Base-by-base conservation (phyloP, 331 rosid genomes). In the Saraca asoca region DNA sequence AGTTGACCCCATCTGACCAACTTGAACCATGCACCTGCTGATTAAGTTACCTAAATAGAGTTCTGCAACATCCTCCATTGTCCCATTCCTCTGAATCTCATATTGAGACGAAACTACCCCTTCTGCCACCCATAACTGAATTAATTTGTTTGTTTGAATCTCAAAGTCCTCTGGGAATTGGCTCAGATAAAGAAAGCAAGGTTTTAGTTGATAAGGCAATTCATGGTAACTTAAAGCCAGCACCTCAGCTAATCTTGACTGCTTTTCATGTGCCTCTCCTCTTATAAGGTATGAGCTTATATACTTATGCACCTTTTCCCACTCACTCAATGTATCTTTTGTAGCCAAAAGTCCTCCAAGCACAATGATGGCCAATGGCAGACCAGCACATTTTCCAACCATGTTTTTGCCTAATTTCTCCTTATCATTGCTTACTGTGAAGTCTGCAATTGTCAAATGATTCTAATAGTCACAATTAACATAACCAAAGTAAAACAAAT, bases 91-190 rank as follows among this genome's bases (percentile, higher is more conserved):
- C 68, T 57, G 73, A 20, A 0, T n/a, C 66, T 65, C 84, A 43
- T 20, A 20, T 16, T 17, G 59, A 4, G 68, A 65, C 0, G 78
- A 62, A 17, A 82, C 73, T 33, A 85, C 52, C 51, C 87, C 91
- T 74, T 85, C 88, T 2, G 91, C 88, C 10, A 88, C 77, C 91
- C 87, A 88, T 18, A 82, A 19, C 15, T 62, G 81, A 34, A 83
- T 66, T 57, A 88, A 46, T 45, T 77, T 62, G 5, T 38, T 82
- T 24, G 50, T 58, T 5, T 70, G 73, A 52, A 88, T 80, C 61
- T 70, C 79, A 9, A 9, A 61, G 53, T 81, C 89, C 74, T 88
- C 88, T 0, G 87, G 95, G 49, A 85, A 88, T 35, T 75, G 84
- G 57, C 89, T 69, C 66, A 83, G 43, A 68, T 83, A 81, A 16